Percentiles rank a stretch among this genome's conserved stretches.
Conservation (phyloP, 192 early-diverging fungal species). For the Gryganskiella cystojenkinii region DNA sequence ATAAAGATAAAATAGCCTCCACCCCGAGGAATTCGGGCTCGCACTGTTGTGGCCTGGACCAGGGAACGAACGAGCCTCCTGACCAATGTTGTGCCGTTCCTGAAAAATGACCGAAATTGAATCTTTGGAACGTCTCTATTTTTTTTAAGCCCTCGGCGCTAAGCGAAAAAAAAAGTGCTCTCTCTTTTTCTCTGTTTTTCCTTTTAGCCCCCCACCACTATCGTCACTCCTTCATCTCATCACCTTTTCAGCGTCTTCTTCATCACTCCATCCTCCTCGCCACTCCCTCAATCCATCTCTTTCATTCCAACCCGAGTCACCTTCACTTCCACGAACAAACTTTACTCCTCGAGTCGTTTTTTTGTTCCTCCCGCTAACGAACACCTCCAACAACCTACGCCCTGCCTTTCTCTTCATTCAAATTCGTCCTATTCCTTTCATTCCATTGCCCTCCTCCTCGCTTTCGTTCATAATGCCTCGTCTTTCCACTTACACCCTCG, state of each 20-base stretch:
- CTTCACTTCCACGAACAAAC: not conserved
- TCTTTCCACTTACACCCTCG: constrained; percentile 8
- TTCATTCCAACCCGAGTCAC: not conserved
- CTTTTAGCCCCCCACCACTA: no score
- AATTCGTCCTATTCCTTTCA: not conserved
- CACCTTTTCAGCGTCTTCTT: not conserved
- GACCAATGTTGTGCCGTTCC: no score
- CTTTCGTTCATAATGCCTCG: not conserved
- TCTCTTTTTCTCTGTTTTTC: no score
- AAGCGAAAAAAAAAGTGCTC: no score
- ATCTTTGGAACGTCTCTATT: no score
- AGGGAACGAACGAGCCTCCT: no score
- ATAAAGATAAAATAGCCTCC: no score
- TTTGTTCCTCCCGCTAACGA: constrained; percentile 1
- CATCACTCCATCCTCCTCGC: not conserved
- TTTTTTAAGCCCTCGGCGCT: no score
- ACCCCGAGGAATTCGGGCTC: no score
- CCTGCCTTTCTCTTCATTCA: not conserved
- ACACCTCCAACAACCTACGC: not conserved
- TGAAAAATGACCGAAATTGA: no score
- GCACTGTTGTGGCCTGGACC: no score
- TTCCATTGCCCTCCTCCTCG: not conserved
- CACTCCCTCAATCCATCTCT: constrained; percentile 1
- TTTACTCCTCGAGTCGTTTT: not conserved
- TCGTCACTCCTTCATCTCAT: not conserved